These are phyloP conservation scores for Boletus tomentosulus DNA, from an alignment of 768 basidiomycete genomes.

Conservation along the genomic window DNA sequence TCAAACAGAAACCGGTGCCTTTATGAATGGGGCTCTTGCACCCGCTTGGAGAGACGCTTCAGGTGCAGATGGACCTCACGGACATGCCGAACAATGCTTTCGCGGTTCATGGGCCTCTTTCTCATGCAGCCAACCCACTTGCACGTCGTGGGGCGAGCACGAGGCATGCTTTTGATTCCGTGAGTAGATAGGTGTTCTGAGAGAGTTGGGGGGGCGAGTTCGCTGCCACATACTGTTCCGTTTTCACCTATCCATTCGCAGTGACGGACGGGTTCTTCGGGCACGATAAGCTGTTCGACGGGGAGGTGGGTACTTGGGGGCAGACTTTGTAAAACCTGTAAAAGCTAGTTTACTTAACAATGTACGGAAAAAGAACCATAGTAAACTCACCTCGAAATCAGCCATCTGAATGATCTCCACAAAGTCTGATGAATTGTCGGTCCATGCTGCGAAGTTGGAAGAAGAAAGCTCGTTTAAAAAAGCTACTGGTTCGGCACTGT, in stretches of 20 bases:
- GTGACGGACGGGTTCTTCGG: rapidly evolving
- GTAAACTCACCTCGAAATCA: not conserved
- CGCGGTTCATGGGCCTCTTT: slow-evolving; percentile 13
- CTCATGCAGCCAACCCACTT: slow-evolving; percentile 10
- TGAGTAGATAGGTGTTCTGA: slow-evolving; percentile 14
- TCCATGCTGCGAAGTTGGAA: not conserved
- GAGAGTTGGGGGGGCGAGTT: not conserved
- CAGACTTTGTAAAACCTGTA: not conserved
- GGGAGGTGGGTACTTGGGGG: too few species aligned
- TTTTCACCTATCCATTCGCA: slow-evolving; percentile 10
- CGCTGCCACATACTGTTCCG: not conserved
- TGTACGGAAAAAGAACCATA: not conserved
- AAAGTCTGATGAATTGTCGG: not conserved
- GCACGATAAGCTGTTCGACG: not conserved
- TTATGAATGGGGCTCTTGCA: not conserved
- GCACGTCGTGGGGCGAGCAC: not conserved
- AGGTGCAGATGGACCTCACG: slow-evolving; percentile 10
- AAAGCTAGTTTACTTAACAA: too few species aligned
- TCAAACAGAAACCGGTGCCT: not conserved
- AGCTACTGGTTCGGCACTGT: not conserved
- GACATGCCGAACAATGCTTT: slow-evolving; percentile 18
- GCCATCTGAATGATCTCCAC: not conserved
- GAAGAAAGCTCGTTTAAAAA: not conserved
- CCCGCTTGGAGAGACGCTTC: slow-evolving; percentile 5
- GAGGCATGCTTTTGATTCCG: slow-evolving; percentile 7